Evolutionary conservation across 257 asterid species (phyloP), one percentile per base, ranked within the genome.

Genomic region (Solanum chmielewskii): DNA sequence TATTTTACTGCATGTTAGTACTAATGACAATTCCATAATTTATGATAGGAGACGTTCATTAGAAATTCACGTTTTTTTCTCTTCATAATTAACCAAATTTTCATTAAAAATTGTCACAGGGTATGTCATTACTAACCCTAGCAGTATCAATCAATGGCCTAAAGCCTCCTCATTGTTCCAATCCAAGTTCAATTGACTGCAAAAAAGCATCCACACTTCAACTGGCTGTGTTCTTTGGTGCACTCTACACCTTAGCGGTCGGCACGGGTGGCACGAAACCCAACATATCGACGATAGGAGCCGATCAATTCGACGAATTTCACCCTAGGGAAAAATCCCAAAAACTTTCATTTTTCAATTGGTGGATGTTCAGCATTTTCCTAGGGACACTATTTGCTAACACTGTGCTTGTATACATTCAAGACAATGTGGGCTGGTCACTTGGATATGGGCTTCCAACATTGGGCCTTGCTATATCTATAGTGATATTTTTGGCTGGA

Each of bases 261-360:
- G 99, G 98, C 75, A 95, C 98, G 0, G 99, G 99, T 9, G 98
- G 98, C 16, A 95, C 98, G 23, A 96, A 96, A 89, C 99, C 99
- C 75, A 95, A 95, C 35, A 93, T 96, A 21, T 94, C 99, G 11
- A 93, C 99, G 1, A 93, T 96, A n/a, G 98, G 98, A 9, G 99
- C 99, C 0, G 99, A 96, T 88, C 99, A 96, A 39, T 95, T 96
- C 83, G 98, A 96, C 56, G 99, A 95, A 83, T 93, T 90, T 80
- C 95, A 94, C 33, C 93, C 97, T 1, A 95, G 92, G 56, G 99
- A 96, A 86, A 96, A 96, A 86, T 88, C 90, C 10, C 98, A 93
- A 35, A 96, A 96, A 82, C 95, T 96, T 12, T 96, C 99, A 47
- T 96, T 94, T 93, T 96, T 96, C 91, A 96, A 96, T 49, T 96